Evolutionary conservation across 169 alveolate genomes (phyloP), one percentile per base, ranked within the genome.

Genomic region (Nephromyces sp.): DNA sequence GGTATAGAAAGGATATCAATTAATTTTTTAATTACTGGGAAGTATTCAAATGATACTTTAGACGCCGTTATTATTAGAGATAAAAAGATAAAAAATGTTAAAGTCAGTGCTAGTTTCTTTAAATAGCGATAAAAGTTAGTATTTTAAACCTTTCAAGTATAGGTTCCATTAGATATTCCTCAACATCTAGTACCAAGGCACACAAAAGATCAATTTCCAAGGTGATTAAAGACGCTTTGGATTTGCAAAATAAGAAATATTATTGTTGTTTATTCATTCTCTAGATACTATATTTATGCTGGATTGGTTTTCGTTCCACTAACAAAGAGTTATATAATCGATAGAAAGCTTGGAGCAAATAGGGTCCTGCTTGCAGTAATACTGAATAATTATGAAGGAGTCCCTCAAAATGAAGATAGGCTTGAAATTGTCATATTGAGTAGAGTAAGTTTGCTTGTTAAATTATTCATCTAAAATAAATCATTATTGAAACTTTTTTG

Each of bases 251-350:
- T n/a, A n/a, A n/a, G n/a, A n/a, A n/a, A n/a, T n/a, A 43, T 43
- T 43, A 43, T 43, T 43, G 57, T 43, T 15, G 15, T 15, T 15
- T 15, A 15, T 15, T 43, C 15, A 43, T n/a, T n/a, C 25, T 43
- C 15, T n/a, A 43, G 57, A 51, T 89, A 83, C 75, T 75, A 82
- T 68, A 86, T 89, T 0, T 86, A 76, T 52, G 94, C 91, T 2
- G 94, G 94, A 0, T 63, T 87, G 68, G 93, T 89, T 6, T 89
- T 89, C 70, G 81, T 89, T 8, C 89, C 91, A 2, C 85, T 89
- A 24, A 79, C 92, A 43, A 78, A 72, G 67, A 79, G 79, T 3
- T 78, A 43, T n/a, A 43, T 43, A 15, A 15, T 43, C 25, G 57
- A 43, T 43, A 15, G 57, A 15, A 43, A 43, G n/a, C 15, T 43